phyloP scores from a whole-genome alignment of 768 basidiomycete genomes.

The Agrocybe pediades region DNA sequence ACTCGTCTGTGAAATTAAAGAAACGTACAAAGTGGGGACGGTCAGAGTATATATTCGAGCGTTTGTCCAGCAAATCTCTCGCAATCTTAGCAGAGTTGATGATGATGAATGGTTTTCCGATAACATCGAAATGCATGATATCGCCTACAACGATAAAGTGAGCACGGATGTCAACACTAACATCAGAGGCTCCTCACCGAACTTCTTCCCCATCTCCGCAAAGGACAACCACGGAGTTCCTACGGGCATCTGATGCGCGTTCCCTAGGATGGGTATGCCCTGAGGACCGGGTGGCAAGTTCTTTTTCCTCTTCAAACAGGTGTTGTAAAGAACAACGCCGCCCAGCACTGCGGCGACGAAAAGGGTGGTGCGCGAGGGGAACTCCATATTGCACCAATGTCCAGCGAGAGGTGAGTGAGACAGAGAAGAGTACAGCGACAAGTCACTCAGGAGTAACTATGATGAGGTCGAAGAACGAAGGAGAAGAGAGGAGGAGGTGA shows the following conservation, averaged over 20 bases:
- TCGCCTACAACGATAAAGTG: constrained; percentile 5
- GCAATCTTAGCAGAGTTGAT: constrained; percentile 17
- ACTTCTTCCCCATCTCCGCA: constrained; percentile 12
- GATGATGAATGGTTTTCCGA: constrained; percentile 17
- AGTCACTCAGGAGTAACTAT: too few relatives aligned
- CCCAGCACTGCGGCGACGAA: neutral
- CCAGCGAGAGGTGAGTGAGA: too few relatives aligned
- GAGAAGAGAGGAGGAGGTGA: neutral
- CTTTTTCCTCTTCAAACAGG: neutral
- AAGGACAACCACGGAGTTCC: constrained; percentile 10
- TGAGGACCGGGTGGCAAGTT: constrained; percentile 14
- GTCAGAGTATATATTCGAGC: constrained; percentile 21
- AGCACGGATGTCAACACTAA: neutral
- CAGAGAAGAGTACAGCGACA: too few relatives aligned
- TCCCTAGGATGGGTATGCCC: constrained; percentile 16
- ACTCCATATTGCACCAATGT: neutral
- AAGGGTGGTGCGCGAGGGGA: neutral
- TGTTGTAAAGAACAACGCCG: neutral
- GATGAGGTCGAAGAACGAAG: too few relatives aligned
- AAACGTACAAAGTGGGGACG: constrained; percentile 12
- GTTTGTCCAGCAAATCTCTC: constrained; percentile 20
- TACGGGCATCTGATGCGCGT: constrained; percentile 15
- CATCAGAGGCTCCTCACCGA: constrained; percentile 4
- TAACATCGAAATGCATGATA: constrained; percentile 15
- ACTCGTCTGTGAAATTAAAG: neutral